A percentile compares a stretch with the other conserved stretches of the same genome.
phyloP scores from a whole-genome alignment of 2,329 filamentous ascomycete genomes.

The Diaporthe caulivora region DNA sequence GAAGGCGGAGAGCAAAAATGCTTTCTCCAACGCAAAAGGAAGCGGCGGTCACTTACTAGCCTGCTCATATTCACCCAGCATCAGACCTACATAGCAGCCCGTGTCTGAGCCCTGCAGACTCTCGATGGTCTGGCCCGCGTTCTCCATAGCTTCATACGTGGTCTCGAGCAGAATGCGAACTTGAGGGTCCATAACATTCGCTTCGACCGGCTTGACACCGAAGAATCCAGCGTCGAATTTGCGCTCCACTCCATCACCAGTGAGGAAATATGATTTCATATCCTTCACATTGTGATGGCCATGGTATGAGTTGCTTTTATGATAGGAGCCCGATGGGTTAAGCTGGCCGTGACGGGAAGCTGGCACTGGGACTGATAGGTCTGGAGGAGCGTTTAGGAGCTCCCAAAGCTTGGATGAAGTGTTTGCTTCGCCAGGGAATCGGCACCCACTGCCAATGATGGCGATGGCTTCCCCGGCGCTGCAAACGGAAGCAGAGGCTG shows the following conservation, averaged over 20 bases:
- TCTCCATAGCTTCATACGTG: conserved; percentile 43
- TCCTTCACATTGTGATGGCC: not conserved
- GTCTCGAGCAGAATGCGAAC: conserved; percentile 40
- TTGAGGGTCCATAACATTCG: conserved; percentile 40
- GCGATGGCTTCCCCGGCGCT: conserved; percentile 47
- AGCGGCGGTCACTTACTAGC: not conserved
- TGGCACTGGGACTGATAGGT: conserved; percentile 41
- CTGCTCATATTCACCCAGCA: conserved; percentile 14
- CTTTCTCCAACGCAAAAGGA: no score
- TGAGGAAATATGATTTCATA: conserved; percentile 5
- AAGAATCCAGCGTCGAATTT: conserved; percentile 46
- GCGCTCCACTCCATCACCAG: conserved; percentile 14
- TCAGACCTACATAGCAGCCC: conserved; percentile 6
- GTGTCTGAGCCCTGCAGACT: conserved; percentile 43
- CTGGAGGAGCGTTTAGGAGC: conserved; percentile 43
- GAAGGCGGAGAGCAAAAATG: not conserved
- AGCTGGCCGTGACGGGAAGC: conserved; percentile 41
- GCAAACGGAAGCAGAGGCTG: not conserved
- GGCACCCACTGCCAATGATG: conserved; percentile 54
- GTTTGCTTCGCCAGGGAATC: conserved; percentile 51
- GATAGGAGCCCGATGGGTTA: not conserved
- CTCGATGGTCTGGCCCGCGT: conserved; percentile 41
- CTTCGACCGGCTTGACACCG: conserved; percentile 42
- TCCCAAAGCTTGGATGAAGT: conserved; percentile 53
- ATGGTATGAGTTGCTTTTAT: not conserved